Percentiles rank a stretch among this genome's conserved stretches.
These are phyloP conservation scores for Microstegium vimineum DNA, from an alignment of 176 grass and related monocot species.

Conservation along the genomic window DNA sequence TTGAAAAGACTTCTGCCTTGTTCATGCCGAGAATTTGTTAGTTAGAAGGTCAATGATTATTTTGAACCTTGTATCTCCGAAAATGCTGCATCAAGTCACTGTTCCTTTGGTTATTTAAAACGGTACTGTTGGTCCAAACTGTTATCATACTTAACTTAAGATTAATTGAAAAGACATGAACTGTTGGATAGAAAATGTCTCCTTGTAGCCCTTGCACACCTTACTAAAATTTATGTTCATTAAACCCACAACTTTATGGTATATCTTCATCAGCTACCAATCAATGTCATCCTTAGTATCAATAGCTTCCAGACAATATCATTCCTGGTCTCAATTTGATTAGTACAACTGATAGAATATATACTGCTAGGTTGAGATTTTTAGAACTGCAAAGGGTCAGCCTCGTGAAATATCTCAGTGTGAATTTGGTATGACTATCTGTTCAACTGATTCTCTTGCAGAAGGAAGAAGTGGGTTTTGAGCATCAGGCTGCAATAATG, in stretches of 20 bases:
- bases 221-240: not conserved
- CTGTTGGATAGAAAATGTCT: not conserved
- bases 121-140: not conserved
- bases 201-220: not conserved
- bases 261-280: not conserved
- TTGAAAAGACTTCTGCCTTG: not conserved
- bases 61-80: not conserved
- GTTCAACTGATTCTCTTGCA: slow-evolving; percentile 38
- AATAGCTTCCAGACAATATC: not conserved
- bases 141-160: not conserved
- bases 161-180: slow-evolving; percentile 12
- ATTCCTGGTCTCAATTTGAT: slow-evolving; percentile 15
- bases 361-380: slow-evolving; percentile 10
- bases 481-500: slow-evolving; percentile 75
- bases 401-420: not conserved
- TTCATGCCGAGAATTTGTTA: not conserved
- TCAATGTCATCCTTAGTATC: not conserved
- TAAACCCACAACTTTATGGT: not conserved
- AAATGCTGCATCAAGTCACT: not conserved
- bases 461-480: slow-evolving; percentile 86
- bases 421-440: slow-evolving; percentile 25
- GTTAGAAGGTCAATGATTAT: not conserved
- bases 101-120: not conserved
- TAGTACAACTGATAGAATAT: not conserved
- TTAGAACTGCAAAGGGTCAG: not conserved